Percentiles rank a stretch among this genome's conserved stretches.
Evolutionary conservation across 306 rosid species (phyloP).

Genomic region (Datisca glomerata): DNA sequence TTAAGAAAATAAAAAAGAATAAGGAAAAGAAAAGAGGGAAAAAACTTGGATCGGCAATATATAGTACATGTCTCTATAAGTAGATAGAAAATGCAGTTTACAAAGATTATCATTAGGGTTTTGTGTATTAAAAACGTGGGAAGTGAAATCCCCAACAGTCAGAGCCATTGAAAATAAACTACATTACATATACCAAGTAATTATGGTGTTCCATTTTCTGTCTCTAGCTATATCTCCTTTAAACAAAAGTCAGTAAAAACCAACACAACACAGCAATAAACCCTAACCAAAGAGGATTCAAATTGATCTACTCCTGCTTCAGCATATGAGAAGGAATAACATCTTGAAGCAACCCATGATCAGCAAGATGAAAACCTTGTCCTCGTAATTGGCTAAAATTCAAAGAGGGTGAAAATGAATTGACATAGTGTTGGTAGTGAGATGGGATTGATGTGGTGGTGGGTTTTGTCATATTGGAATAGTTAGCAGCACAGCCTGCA

Average conservation of each 20-base stretch:
- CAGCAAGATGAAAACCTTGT: conserved; percentile 26
- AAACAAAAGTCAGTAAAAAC: conserved; percentile 4
- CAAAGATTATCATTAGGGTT: too few relatives aligned
- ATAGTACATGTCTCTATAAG: too few relatives aligned
- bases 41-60: too few relatives aligned
- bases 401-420: neutral
- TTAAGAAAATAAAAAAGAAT: too few relatives aligned
- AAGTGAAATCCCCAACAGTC: too few relatives aligned
- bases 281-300: neutral
- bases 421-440: neutral
- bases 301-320: conserved; percentile 29
- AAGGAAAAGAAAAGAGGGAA: too few relatives aligned
- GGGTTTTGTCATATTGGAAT: neutral
- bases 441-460: neutral
- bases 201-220: neutral
- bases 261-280: neutral
- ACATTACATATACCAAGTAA: neutral
- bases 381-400: neutral
- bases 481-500: neutral
- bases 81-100: too few relatives aligned
- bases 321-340: conserved; percentile 68
- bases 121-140: too few relatives aligned
- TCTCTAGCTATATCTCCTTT: conserved; percentile 1
- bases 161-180: neutral
- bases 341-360: conserved; percentile 89